These are phyloP conservation scores for Diplodia mutila DNA, from an alignment of 2,329 filamentous ascomycete species.

Conservation along the genomic window DNA sequence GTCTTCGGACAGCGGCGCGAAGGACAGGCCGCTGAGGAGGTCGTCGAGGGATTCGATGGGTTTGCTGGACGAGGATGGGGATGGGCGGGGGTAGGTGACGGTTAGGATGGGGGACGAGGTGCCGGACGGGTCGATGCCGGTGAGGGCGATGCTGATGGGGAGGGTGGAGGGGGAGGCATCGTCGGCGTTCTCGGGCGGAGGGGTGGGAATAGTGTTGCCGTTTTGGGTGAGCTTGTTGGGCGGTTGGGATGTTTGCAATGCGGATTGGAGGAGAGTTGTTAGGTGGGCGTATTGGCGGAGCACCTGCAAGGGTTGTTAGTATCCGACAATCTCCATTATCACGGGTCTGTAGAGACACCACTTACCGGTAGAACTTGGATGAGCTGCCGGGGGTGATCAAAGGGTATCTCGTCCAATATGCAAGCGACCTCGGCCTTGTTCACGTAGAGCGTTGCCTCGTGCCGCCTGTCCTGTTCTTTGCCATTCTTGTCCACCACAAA, in stretches of 20 bases:
- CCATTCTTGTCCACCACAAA: conserved; percentile 40
- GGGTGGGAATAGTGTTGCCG: conserved; percentile 33
- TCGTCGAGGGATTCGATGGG: conserved; percentile 22
- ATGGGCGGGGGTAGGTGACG: conserved; percentile 23
- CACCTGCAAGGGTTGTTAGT: conserved; percentile 31
- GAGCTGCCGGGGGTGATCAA: conserved; percentile 77
- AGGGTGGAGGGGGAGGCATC: neutral
- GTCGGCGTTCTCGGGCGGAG: conserved; percentile 31
- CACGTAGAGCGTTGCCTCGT: conserved; percentile 67
- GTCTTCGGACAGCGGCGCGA: neutral
- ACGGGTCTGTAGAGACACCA: no score
- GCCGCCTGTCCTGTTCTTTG: conserved; percentile 35
- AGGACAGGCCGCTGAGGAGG: conserved; percentile 24
- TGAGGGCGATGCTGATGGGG: conserved; percentile 25
- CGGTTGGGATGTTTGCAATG: conserved; percentile 53
- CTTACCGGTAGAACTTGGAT: conserved; percentile 68
- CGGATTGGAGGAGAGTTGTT: conserved; percentile 65
- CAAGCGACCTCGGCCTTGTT: conserved; percentile 75
- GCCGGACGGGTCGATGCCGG: conserved; percentile 18
- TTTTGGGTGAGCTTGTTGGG: conserved; percentile 19
- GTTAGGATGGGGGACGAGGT: conserved; percentile 27
- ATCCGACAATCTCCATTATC: conserved; percentile 3
- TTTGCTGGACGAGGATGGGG: neutral
- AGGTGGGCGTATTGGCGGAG: conserved; percentile 77
- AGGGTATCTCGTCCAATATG: conserved; percentile 69